Conservation (phyloP, 164 flowering plant species). For the Dillenia turbinata region DNA sequence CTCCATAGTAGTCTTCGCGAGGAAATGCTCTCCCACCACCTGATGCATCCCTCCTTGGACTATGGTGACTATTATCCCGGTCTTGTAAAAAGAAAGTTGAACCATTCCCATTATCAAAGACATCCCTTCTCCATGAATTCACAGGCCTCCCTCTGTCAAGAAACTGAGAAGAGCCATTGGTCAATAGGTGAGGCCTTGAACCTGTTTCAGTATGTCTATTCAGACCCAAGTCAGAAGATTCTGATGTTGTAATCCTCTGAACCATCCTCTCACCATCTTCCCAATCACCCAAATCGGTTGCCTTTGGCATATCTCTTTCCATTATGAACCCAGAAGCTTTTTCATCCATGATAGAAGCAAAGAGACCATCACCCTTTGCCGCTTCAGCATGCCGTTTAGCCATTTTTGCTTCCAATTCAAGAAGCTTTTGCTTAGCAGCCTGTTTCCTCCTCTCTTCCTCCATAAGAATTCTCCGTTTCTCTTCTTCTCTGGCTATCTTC, state of each 20-base stretch:
- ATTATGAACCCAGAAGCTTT: conserved; percentile 19
- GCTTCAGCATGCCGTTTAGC: conserved; percentile 68
- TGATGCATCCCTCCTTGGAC: conserved; percentile 47
- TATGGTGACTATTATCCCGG: conserved; percentile 46
- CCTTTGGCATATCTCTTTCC: conserved; percentile 37
- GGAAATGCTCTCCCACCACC: conserved; percentile 42
- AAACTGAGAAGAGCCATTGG: conserved; percentile 43
- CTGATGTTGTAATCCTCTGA: conserved; percentile 70
- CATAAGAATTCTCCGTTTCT: conserved; percentile 55
- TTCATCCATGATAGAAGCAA: conserved; percentile 31
- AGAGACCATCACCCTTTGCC: conserved; percentile 24
- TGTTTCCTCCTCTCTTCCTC: conserved; percentile 98
- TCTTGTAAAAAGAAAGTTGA: conserved; percentile 35
- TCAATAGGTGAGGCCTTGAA: conserved; percentile 37
- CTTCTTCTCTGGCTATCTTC: conserved; percentile 83
- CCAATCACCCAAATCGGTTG: conserved; percentile 63
- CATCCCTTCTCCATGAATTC: conserved; percentile 72
- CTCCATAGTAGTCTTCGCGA: conserved; percentile 55
- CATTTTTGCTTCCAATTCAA: conserved; percentile 88
- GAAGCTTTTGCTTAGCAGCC: conserved; percentile 86
- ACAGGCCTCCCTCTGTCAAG: conserved; percentile 49
- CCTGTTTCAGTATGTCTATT: conserved; percentile 50
- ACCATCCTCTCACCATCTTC: conserved; percentile 93
- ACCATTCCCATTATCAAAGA: conserved; percentile 48
- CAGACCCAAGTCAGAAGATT: conserved; percentile 59